Conservation (phyloP, 768 basidiomycete genomes). For the Thelephora ganbajun region DNA sequence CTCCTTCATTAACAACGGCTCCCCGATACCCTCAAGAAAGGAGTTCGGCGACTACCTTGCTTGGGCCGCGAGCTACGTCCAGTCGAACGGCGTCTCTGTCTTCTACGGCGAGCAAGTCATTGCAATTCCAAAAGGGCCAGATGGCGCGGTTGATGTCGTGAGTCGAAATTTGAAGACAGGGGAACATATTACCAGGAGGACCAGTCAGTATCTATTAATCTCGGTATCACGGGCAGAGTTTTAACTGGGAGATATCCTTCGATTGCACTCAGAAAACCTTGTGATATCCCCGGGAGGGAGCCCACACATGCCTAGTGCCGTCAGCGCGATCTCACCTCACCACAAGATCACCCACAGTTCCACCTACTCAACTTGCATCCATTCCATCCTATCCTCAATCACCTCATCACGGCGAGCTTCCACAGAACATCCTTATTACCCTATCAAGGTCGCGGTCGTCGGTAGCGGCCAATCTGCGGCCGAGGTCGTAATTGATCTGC, state of each 20-base stretch:
- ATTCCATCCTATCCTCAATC: constrained; percentile 18
- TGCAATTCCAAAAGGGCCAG: constrained; percentile 19
- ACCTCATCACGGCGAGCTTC: constrained; percentile 8
- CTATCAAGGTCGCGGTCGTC: constrained; percentile 29
- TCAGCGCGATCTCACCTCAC: constrained; percentile 19
- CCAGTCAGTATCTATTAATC: constrained; percentile 21
- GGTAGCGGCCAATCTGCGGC: constrained; percentile 36
- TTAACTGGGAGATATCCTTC: not conserved
- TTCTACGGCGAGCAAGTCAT: constrained; percentile 34
- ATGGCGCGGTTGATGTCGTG: constrained; percentile 24
- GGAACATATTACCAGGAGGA: constrained; percentile 17
- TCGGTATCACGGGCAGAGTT: not conserved
- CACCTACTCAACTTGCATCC: constrained; percentile 25
- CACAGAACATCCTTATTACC: constrained; percentile 1
- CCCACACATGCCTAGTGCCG: constrained; percentile 26
- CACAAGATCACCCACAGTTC: constrained; percentile 31
- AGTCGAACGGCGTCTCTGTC: constrained; percentile 27
- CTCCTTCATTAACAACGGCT: constrained; percentile 39
- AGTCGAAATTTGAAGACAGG: constrained; percentile 23
- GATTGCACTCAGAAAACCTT: constrained; percentile 24
- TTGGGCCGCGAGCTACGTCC: constrained; percentile 34
- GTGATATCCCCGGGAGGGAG: constrained; percentile 38
- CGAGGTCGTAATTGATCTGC: constrained; percentile 32
- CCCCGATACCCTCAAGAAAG: constrained; percentile 34
- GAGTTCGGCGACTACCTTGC: constrained; percentile 41